Base-by-base conservation (phyloP, 2,329 filamentous ascomycete species). In the Diaporthe humulicola region DNA sequence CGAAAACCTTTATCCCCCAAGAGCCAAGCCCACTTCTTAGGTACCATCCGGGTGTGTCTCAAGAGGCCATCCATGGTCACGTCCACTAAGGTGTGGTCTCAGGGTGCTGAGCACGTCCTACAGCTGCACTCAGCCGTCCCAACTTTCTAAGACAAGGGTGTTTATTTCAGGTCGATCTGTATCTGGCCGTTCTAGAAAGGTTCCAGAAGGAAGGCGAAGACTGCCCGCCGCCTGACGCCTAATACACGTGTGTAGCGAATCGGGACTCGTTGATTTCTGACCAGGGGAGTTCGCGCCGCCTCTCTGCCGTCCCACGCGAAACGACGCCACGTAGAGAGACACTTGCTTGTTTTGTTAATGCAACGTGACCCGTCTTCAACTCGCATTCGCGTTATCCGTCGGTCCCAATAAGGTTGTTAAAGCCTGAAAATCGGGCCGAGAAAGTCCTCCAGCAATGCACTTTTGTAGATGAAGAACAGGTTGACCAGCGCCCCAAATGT, bases 21-120 rank as follows among this genome's bases (percentile, higher is more conserved):
- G 4, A n/a, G n/a, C 64, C 48, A 50, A 69, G 64, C 48, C 33
- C 4, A n/a, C 22, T 22, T 54, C 64, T 54, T 54, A 12, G 64
- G 64, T 69, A 48, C 10, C 64, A 69, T 69, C 64, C 64, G 64
- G 48, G 33, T 54, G 64, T 67, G 64, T 67, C 64, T 67, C 64
- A 69, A 69, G n/a, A 69, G 25, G 33, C 40, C 14, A 14, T 12
- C 60, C 28, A 66, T 48, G 40, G 60, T 66, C 28, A 66, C 60
- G 17, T 66, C 60, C 6, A 48, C 40, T 4, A 6, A 5, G 36
- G 42, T 58, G 22, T 12, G 38, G 58, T 33, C 60, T 66, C 28
- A 36, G 25, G 4, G 28, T 22, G 40, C 42, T 6, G 40, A 15
- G 40, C 42, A 33, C 28, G 17, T 67, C 22, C 30, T 19, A n/a